Percentiles rank a stretch among this genome's conserved stretches.
phyloP scores from a whole-genome alignment of 164 flowering plant genomes.

The Magnolia kwangsiensis region DNA sequence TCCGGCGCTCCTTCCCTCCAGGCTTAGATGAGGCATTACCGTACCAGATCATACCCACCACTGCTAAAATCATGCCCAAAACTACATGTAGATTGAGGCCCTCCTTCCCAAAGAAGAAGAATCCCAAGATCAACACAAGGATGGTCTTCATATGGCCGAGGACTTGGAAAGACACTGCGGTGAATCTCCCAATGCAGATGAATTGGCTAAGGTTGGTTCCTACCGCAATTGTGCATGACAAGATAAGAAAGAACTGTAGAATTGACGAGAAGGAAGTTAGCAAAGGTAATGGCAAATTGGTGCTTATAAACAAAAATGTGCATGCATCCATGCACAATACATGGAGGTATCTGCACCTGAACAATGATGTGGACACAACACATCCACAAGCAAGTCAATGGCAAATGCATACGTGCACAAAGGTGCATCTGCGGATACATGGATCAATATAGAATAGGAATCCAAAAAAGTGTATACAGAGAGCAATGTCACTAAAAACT shows the following conservation, averaged over 20 bases:
- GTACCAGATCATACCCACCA: slow-evolving; percentile 87
- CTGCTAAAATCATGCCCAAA: slow-evolving; percentile 76
- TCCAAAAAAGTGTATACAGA: no score
- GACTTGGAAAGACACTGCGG: slow-evolving; percentile 84
- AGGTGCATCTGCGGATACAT: no score
- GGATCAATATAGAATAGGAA: no score
- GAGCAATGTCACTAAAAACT: no score
- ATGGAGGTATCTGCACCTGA: background rate
- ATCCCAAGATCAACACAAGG: slow-evolving; percentile 67
- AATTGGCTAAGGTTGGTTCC: slow-evolving; percentile 87
- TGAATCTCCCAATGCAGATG: slow-evolving; percentile 90
- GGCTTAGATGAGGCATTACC: slow-evolving; percentile 84
- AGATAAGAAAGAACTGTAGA: slow-evolving; percentile 56
- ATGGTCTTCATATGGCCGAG: slow-evolving; percentile 89
- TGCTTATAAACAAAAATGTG: background rate
- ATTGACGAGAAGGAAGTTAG: background rate
- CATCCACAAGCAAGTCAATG: no score
- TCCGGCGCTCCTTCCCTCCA: slow-evolving; percentile 76
- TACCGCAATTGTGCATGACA: slow-evolving; percentile 75
- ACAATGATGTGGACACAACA: no score
- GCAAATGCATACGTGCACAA: no score
- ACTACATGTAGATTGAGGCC: slow-evolving; percentile 82
- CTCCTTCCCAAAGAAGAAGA: slow-evolving; percentile 82
- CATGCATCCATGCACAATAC: background rate
- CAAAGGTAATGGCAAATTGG: background rate